These are phyloP conservation scores for Helotiales sp. DNA, from an alignment of 2,329 filamentous ascomycete species.

Conservation along the genomic window DNA sequence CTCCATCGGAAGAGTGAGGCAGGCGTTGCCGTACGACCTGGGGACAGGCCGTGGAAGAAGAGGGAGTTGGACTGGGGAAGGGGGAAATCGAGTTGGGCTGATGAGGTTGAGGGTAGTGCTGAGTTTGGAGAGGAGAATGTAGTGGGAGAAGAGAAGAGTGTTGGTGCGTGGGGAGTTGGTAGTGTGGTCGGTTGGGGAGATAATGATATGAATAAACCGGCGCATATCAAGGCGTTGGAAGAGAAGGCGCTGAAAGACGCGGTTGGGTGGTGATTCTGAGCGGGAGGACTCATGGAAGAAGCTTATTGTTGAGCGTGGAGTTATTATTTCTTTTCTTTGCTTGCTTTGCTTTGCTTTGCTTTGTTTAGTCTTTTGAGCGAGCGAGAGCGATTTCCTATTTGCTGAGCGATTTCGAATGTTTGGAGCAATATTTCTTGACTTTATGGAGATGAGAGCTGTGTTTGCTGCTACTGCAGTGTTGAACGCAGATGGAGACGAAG, in stretches of 20 bases:
- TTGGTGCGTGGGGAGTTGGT: not conserved
- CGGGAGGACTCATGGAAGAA: not conserved
- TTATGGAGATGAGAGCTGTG: not conserved
- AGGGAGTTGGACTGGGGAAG: not conserved
- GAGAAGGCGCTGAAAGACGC: slow-evolving; percentile 4
- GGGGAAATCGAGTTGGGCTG: not conserved
- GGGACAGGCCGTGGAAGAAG: too few species aligned
- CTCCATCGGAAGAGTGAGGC: slow-evolving; percentile 12
- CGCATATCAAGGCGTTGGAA: slow-evolving; percentile 23
- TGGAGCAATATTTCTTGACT: not conserved
- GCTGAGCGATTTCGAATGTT: not conserved
- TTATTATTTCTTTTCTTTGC: not conserved
- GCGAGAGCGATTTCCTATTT: not conserved
- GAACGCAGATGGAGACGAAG: too few species aligned
- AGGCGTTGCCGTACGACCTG: slow-evolving; percentile 13
- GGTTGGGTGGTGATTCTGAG: not conserved
- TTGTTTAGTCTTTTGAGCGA: not conserved
- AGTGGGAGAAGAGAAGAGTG: not conserved
- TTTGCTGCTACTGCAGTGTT: too few species aligned
- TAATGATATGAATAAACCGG: slow-evolving; percentile 18
- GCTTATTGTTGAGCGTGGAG: not conserved
- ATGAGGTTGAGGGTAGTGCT: not conserved
- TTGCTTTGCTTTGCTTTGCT: not conserved
- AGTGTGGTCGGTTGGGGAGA: slow-evolving; percentile 7
- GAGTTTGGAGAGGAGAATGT: not conserved